phyloP scores from a whole-genome alignment of 352 stramenopile genomes.

The Pythium pyrilobum region DNA sequence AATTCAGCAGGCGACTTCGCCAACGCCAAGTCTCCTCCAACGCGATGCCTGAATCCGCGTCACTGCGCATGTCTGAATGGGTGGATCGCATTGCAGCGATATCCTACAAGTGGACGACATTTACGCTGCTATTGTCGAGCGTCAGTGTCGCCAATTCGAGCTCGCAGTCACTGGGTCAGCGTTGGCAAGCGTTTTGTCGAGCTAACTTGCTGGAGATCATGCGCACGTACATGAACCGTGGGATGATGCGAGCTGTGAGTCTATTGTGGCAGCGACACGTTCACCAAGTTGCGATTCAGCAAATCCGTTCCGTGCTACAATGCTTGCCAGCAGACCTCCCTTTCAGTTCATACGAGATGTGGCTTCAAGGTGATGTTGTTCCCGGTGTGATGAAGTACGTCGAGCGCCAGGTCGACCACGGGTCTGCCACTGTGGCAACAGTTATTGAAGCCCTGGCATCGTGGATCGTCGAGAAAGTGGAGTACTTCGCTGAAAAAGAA shows the following conservation, averaged over 20 bases:
- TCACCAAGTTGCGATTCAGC: constrained; percentile 23
- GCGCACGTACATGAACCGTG: constrained; percentile 36
- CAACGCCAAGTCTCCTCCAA: neutral
- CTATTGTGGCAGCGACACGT: constrained; percentile 56
- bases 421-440: neutral
- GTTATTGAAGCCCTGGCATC: constrained; percentile 2
- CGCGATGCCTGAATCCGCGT: neutral
- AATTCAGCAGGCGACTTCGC: constrained; percentile 14
- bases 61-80: constrained; percentile 8
- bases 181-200: constrained; percentile 36
- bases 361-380: constrained; percentile 50
- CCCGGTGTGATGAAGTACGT: constrained; percentile 29
- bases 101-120: constrained; percentile 68
- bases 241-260: constrained; percentile 43
- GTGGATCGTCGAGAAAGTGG: constrained; percentile 12
- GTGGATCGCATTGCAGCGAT: constrained; percentile 12
- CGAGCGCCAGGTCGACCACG: constrained; percentile 8
- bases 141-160: neutral
- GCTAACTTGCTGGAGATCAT: constrained; percentile 32
- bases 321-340: constrained; percentile 34
- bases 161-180: constrained; percentile 7
- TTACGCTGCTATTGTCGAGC: constrained; percentile 45
- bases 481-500: constrained; percentile 5
- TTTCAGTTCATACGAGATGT: constrained; percentile 40
- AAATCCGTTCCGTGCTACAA: constrained; percentile 33